phyloP scores from a whole-genome alignment of 225 moss, liverwort and hornwort species.

The Bryum argenteum region DNA sequence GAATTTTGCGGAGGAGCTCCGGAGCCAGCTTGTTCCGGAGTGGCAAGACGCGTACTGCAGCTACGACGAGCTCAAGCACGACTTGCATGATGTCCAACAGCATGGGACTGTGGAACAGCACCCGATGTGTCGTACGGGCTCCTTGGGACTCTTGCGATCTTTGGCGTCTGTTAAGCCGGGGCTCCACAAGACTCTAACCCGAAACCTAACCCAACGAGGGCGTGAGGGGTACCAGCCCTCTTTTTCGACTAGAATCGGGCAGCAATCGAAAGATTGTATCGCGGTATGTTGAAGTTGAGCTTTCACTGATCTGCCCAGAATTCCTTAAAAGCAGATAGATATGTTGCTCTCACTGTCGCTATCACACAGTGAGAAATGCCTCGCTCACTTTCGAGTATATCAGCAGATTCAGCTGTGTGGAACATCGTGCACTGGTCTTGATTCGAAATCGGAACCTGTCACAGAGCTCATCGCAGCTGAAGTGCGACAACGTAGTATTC shows the following conservation, averaged over 20 bases:
- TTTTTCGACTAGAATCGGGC: conserved; percentile 22
- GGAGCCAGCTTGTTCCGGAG: conserved; percentile 42
- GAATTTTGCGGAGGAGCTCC: conserved; percentile 50
- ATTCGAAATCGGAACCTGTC: background rate
- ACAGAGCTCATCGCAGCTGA: background rate
- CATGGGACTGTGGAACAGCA: conserved; percentile 24
- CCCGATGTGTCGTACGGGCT: conserved; percentile 31
- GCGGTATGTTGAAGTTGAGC: conserved; percentile 19
- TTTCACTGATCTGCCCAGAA: background rate
- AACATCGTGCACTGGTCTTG: background rate
- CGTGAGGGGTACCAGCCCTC: conserved; percentile 18
- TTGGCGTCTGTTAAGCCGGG: conserved; percentile 32
- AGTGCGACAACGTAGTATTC: background rate
- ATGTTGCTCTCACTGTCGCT: no score
- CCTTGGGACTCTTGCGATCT: conserved; percentile 35
- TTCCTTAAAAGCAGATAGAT: background rate
- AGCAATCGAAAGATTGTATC: conserved; percentile 13
- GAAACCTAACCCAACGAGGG: conserved; percentile 21
- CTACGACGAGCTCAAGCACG: conserved; percentile 47
- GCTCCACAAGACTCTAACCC: conserved; percentile 13
- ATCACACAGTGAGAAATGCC: no score
- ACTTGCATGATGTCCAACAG: conserved; percentile 39
- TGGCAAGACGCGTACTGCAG: conserved; percentile 57
- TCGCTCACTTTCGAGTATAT: no score
- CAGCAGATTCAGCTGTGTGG: no score